These are phyloP conservation scores for Arthroderma uncinatum DNA, from an alignment of 2,329 filamentous ascomycete species.

Conservation along the genomic window DNA sequence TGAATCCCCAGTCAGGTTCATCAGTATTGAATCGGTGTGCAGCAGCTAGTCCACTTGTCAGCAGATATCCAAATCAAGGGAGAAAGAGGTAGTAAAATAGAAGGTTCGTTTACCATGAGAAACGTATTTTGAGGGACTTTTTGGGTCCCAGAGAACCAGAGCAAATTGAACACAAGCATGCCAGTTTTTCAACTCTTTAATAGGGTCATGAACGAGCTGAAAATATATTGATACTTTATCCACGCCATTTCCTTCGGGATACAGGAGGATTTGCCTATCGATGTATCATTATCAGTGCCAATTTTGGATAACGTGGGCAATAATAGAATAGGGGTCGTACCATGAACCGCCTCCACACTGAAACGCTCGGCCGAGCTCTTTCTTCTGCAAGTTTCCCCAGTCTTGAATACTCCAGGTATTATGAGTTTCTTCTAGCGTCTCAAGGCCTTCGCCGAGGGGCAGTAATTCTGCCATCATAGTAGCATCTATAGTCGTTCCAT, in stretches of 20 bases:
- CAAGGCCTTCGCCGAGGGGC: conserved; percentile 64
- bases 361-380: conserved; percentile 80
- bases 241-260: conserved; percentile 87
- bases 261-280: conserved; percentile 78
- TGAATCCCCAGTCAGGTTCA: conserved; percentile 97
- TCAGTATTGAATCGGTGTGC: conserved; percentile 93
- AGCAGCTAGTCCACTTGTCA: conserved; percentile 42
- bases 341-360: conserved; percentile 78
- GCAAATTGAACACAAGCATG: conserved; percentile 94
- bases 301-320: neutral
- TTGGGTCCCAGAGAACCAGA: conserved; percentile 85
- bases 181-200: conserved; percentile 73
- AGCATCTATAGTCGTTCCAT: conserved; percentile 46
- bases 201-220: conserved; percentile 73
- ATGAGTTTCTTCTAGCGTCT: conserved; percentile 62
- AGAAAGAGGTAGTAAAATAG: neutral
- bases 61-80: neutral
- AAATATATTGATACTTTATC: conserved; percentile 92
- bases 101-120: conserved; percentile 50
- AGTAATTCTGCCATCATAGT: conserved; percentile 75
- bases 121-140: conserved; percentile 70
- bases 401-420: conserved; percentile 80
- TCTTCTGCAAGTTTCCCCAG: conserved; percentile 68
- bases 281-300: neutral
- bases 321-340: conserved; percentile 38